These are phyloP conservation scores for Pichia norvegensis DNA, from an alignment of 1,139 yeast species.

Conservation along the genomic window DNA sequence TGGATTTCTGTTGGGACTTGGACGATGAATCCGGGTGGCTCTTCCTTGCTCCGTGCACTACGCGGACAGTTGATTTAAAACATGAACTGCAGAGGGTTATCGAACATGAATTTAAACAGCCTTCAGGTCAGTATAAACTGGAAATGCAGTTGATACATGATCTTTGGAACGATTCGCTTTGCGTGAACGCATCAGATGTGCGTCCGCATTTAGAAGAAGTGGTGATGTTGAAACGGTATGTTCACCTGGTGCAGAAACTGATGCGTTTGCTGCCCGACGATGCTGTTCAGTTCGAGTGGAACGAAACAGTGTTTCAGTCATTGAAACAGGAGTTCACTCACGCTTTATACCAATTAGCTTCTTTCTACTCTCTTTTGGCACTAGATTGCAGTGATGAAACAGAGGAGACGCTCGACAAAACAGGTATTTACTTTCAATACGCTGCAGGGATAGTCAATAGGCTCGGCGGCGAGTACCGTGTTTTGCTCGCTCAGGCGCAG, in stretches of 20 bases:
- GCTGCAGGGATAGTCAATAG: conserved; percentile 59
- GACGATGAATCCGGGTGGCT: background rate
- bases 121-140: background rate
- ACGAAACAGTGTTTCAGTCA: conserved; percentile 47
- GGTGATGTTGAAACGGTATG: conserved; percentile 10
- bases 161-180: conserved; percentile 3
- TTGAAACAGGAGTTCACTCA: conserved; percentile 53
- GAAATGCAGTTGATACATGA: conserved; percentile 4
- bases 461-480: conserved; percentile 6
- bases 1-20: background rate
- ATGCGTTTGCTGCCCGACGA: conserved; percentile 37
- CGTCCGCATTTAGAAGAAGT: background rate
- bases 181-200: too few species aligned
- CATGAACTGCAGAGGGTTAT: background rate
- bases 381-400: conserved; percentile 11
- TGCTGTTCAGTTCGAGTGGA: conserved; percentile 58
- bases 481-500: conserved; percentile 76
- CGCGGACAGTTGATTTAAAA: background rate
- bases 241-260: conserved; percentile 13
- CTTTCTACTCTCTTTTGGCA: conserved; percentile 53
- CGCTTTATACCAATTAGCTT: conserved; percentile 61
- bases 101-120: background rate
- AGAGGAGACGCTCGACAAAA: conserved; percentile 40
- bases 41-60: background rate
- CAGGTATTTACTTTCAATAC: conserved; percentile 57